Evolutionary conservation across 306 rosid genomes (phyloP).

Genomic region (Arachis stenosperma): DNA sequence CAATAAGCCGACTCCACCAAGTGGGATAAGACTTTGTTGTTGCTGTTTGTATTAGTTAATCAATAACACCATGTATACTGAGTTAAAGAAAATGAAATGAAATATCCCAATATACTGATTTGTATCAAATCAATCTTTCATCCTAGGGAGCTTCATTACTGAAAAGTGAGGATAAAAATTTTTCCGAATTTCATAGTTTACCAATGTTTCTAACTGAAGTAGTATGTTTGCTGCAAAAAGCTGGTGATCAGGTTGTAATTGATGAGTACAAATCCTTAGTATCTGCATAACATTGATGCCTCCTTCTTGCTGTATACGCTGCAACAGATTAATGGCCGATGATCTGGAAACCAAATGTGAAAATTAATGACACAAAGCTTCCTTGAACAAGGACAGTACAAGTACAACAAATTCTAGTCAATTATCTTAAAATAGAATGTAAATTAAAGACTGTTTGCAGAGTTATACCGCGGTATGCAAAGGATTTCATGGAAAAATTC

Average conservation of each 20-base stretch:
- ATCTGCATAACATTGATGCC: conserved; percentile 52
- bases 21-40: too few relatives aligned
- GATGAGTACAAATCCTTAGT: conserved; percentile 58
- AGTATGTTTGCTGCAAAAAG: conserved; percentile 70
- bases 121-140: too few relatives aligned
- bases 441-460: conserved; percentile 27
- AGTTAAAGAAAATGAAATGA: conserved; percentile 20
- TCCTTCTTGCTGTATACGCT: conserved; percentile 63
- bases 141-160: not conserved
- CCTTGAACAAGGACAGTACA: conserved; percentile 29
- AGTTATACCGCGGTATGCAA: conserved; percentile 68
- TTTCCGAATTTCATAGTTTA: conserved; percentile 39
- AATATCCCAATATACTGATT: not conserved
- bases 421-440: conserved; percentile 8
- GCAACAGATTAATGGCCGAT: conserved; percentile 63
- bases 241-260: conserved; percentile 67
- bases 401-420: conserved; percentile 14
- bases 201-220: conserved; percentile 69
- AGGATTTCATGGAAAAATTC: conserved; percentile 77
- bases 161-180: conserved; percentile 17
- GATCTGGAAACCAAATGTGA: conserved; percentile 49
- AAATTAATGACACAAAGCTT: conserved; percentile 24
- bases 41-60: not conserved
- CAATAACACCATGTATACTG: conserved; percentile 3
- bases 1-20: not conserved